Percentiles rank a stretch among this genome's conserved stretches.
Evolutionary conservation across 768 basidiomycete species (phyloP).

Genomic region (Amyloporia xantha): DNA sequence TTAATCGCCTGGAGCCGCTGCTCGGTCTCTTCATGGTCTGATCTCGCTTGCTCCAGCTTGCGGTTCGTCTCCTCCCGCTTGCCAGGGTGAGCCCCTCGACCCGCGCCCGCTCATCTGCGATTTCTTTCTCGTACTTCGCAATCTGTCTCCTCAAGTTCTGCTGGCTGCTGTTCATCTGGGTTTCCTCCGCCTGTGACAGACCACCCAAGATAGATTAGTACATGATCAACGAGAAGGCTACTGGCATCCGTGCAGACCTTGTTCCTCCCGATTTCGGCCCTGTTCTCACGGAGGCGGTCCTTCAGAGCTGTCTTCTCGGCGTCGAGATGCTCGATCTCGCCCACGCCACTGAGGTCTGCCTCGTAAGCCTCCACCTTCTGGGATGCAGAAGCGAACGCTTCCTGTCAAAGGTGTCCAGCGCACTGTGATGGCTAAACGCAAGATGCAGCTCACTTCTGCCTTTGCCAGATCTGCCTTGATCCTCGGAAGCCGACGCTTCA

Average conservation of each 20-base stretch:
- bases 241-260: constrained; percentile 44
- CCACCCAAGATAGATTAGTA: too few relatives aligned
- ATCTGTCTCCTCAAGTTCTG: constrained; percentile 28
- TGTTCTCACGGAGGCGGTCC: constrained; percentile 42
- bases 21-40: constrained; percentile 34
- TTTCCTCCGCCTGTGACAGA: constrained; percentile 50
- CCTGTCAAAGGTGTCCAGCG: constrained; percentile 18
- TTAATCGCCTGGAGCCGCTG: constrained; percentile 5
- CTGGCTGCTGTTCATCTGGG: constrained; percentile 39
- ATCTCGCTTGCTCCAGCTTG: constrained; percentile 42
- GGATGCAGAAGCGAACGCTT: constrained; percentile 26
- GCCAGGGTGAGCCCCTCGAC: constrained; percentile 52
- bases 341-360: constrained; percentile 33
- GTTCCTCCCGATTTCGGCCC: constrained; percentile 33
- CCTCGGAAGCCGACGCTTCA: constrained; percentile 31
- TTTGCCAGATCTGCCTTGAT: constrained; percentile 32
- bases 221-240: too few relatives aligned
- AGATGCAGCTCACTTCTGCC: constrained; percentile 29
- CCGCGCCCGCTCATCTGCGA: constrained; percentile 46
- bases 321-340: constrained; percentile 38
- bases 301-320: constrained; percentile 28
- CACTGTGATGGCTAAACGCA: too few relatives aligned
- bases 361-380: constrained; percentile 33
- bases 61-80: constrained; percentile 53
- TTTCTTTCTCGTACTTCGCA: constrained; percentile 34